Base-by-base conservation (phyloP, 1,139 yeast species). In the Candida tropicalis region DNA sequence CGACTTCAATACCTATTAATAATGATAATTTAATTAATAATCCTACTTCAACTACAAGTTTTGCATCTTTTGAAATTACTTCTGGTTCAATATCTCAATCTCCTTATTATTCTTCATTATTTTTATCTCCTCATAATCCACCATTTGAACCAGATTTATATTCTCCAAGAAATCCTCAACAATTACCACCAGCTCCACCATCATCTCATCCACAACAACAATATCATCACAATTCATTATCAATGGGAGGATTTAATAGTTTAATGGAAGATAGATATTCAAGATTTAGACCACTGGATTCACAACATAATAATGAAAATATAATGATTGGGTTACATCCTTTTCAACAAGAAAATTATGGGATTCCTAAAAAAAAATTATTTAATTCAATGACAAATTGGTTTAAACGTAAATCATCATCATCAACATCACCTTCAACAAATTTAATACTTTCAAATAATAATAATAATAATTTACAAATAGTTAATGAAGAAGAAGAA, bases 201-300 rank as follows among this genome's bases (percentile, higher is more conserved):
- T 10, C 35, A 32, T 12, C 26, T 3, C 11, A 5, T 3, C 24
- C 22, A 3, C 23, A 31, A n/a, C 20, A 2, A 17, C 33, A 10
- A 17, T 20, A 6, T 20, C 23, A 20, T 20, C 23, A 4, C 8
- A 20, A 20, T 20, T n/a, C n/a, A n/a, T n/a, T n/a, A n/a, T n/a
- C n/a, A n/a, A n/a, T n/a, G n/a, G 36, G 50, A 11, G 71, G 69
- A 36, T 60, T 77, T 22, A 60, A 65, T 24, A 70, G 68, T 10
- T 64, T 62, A 38, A 72, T 79, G 77, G 85, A 81, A 50, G 79
- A 76, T 15, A 61, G 78, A 35, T 53, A 81, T 40, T 58, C 75
- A 1, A 61, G 82, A 36, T 81, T 82, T 79, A 66, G 76, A 43
- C 79, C 84, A 2, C 65, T 73, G 4, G 68, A 64, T 7, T 72